phyloP scores from a whole-genome alignment of 441 rosid species.

The Manihot esculenta region DNA sequence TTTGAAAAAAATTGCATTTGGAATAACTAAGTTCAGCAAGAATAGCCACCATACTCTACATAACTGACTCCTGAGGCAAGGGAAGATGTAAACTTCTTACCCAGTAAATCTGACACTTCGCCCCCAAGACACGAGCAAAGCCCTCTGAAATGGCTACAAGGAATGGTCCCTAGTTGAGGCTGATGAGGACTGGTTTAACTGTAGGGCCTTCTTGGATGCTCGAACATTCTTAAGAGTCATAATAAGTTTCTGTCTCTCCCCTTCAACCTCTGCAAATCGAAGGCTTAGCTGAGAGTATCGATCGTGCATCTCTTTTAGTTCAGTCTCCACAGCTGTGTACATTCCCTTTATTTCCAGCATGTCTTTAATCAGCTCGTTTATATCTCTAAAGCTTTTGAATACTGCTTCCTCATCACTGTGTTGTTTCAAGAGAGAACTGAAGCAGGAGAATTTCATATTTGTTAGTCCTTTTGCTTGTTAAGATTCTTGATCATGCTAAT shows the following conservation, averaged over 20 bases:
- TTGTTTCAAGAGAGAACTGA: slow-evolving; percentile 88
- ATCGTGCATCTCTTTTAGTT: slow-evolving; percentile 79
- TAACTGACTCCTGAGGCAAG: slow-evolving; percentile 10
- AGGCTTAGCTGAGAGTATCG: slow-evolving; percentile 89
- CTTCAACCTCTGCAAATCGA: slow-evolving; percentile 96
- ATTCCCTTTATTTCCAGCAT: slow-evolving; percentile 79
- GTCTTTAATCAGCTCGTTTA: slow-evolving; percentile 85
- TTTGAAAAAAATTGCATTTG: slow-evolving; percentile 16
- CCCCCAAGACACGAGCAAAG: neutral
- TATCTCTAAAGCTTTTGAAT: slow-evolving; percentile 94
- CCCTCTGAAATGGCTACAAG: slow-evolving; percentile 23
- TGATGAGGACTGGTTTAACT: slow-evolving; percentile 48
- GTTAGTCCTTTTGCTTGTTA: neutral
- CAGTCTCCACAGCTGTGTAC: slow-evolving; percentile 59
- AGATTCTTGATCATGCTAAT: neutral
- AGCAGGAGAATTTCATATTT: slow-evolving; percentile 18
- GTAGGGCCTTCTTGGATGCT: slow-evolving; percentile 57
- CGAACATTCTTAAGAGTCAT: slow-evolving; percentile 91
- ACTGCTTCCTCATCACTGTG: slow-evolving; percentile 83
- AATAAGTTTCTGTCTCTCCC: slow-evolving; percentile 87
- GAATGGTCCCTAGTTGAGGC: slow-evolving; percentile 51
- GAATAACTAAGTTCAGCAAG: slow-evolving; percentile 10
- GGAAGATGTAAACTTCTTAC: slow-evolving; percentile 1
- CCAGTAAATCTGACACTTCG: neutral
- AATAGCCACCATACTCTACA: slow-evolving; percentile 9